phyloP scores from a whole-genome alignment of 2,329 filamentous ascomycete species.

The Fusarium nodosum region DNA sequence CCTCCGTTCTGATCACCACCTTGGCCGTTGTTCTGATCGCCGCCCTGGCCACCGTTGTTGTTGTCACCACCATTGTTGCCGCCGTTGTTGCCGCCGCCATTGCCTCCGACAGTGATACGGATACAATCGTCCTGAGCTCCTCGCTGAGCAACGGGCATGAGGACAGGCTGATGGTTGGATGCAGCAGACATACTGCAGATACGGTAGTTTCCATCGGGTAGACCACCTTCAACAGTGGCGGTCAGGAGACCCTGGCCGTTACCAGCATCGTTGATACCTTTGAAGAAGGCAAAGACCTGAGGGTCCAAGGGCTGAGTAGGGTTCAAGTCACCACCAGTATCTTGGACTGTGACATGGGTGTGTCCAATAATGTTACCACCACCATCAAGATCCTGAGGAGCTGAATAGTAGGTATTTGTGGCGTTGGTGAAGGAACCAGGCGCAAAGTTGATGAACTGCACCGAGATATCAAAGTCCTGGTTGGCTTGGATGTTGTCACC shows the following conservation, averaged over 20 bases:
- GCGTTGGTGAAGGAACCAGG: conserved; percentile 74
- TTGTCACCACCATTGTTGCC: conserved; percentile 32
- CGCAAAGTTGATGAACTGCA: conserved; percentile 66
- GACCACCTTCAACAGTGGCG: conserved; percentile 68
- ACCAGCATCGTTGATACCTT: conserved; percentile 74
- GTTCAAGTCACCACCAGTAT: conserved; percentile 64
- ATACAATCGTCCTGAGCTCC: conserved; percentile 76
- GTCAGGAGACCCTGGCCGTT: conserved; percentile 67
- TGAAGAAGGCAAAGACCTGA: conserved; percentile 71
- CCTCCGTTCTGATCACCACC: conserved; percentile 24
- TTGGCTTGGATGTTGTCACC: conserved; percentile 62
- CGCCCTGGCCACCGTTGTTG: conserved; percentile 35
- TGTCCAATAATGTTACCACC: conserved; percentile 68
- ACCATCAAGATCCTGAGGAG: conserved; percentile 66
- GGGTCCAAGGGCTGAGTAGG: conserved; percentile 67
- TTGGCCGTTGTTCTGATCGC: conserved; percentile 16
- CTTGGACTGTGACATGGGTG: conserved; percentile 71
- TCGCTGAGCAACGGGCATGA: conserved; percentile 76
- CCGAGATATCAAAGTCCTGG: conserved; percentile 65
- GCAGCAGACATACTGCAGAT: conserved; percentile 73
- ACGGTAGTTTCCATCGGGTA: conserved; percentile 74
- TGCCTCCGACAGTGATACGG: conserved; percentile 67
- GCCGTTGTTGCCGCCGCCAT: conserved; percentile 38
- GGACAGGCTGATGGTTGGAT: conserved; percentile 75
- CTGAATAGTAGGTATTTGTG: conserved; percentile 70